Evolutionary conservation across 2,329 filamentous ascomycete genomes (phyloP).

Genomic region (Trichoderma citrinoviride): DNA sequence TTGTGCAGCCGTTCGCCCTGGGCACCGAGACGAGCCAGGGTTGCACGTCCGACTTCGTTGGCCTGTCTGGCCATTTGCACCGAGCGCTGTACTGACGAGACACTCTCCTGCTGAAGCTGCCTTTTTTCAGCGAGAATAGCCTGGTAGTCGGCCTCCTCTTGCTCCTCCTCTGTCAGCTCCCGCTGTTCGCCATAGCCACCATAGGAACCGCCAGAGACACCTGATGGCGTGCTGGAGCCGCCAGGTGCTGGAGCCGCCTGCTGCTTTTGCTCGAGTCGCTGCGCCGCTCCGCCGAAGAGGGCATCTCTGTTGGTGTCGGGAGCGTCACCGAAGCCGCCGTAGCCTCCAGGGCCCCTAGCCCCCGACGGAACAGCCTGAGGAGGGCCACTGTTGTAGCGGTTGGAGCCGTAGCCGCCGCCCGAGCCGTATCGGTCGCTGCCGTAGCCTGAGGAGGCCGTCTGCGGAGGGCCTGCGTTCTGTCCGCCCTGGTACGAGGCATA

Average conservation of each 20-base stretch:
- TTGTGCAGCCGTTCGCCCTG: slow-evolving; percentile 82
- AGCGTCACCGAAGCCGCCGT: slow-evolving; percentile 56
- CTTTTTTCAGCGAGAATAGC: slow-evolving; percentile 53
- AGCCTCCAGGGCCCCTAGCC: slow-evolving; percentile 54
- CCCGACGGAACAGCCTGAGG: slow-evolving; percentile 31
- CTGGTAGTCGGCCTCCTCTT: slow-evolving; percentile 70
- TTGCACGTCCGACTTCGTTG: slow-evolving; percentile 61
- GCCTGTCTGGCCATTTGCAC: slow-evolving; percentile 45
- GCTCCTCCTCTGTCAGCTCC: slow-evolving; percentile 76
- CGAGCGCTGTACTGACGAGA: slow-evolving; percentile 40
- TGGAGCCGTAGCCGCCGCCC: slow-evolving; percentile 50
- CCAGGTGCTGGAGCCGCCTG: slow-evolving; percentile 24
- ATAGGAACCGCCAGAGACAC: slow-evolving; percentile 35
- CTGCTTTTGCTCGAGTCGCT: slow-evolving; percentile 46
- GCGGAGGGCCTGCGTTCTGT: slow-evolving; percentile 19
- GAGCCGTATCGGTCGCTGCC: slow-evolving; percentile 54
- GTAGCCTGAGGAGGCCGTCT: slow-evolving; percentile 44
- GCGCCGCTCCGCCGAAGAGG: slow-evolving; percentile 58
- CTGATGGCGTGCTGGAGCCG: slow-evolving; percentile 29
- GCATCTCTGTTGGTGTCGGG: slow-evolving; percentile 58
- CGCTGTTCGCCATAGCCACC: slow-evolving; percentile 65
- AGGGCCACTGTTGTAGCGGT: slow-evolving; percentile 48
- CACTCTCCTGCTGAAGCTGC: slow-evolving; percentile 74
- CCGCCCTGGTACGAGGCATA: slow-evolving; percentile 24
- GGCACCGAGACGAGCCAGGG: slow-evolving; percentile 68